Percentiles rank a stretch among this genome's conserved stretches.
Conservation (phyloP, 1,284 basidiomycete species). For the Coniferiporia weirii region DNA sequence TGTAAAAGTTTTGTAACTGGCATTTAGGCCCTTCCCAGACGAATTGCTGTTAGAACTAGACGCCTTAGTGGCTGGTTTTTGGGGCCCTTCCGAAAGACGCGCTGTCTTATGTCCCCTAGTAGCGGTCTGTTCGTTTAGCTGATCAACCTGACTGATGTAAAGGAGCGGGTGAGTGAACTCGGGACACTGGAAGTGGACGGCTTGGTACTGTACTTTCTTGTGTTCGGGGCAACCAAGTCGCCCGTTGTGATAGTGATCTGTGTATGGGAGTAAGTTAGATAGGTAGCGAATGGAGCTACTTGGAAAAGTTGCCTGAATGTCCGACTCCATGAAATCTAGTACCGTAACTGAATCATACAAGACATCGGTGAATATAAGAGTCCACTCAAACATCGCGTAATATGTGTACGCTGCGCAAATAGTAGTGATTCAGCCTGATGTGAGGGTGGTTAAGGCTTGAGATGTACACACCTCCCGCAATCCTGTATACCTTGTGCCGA, state of each 20-base stretch:
- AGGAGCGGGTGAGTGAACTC: no score
- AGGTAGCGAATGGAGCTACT: neutral
- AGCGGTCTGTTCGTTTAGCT: no score
- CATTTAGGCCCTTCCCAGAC: neutral
- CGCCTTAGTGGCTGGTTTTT: neutral
- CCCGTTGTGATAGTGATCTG: neutral
- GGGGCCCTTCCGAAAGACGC: neutral
- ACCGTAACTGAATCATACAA: constrained; percentile 68
- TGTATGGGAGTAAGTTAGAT: neutral
- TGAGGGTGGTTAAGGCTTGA: neutral
- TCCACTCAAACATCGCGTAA: constrained; percentile 88
- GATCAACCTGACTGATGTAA: no score
- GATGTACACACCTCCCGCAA: constrained; percentile 64
- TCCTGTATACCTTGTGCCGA: constrained; percentile 73
- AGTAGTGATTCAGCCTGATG: neutral
- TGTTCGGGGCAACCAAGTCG: no score
- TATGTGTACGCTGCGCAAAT: constrained; percentile 65
- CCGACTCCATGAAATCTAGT: constrained; percentile 53
- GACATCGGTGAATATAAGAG: constrained; percentile 75
- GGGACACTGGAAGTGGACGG: no score
- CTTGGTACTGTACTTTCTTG: no score
- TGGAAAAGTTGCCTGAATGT: constrained; percentile 42
- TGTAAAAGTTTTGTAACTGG: neutral
- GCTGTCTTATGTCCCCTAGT: neutral
- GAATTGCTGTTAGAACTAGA: neutral